A percentile compares a stretch with the other conserved stretches of the same genome.
These are phyloP conservation scores for Chaetomiaceae sp. DNA, from an alignment of 2,329 filamentous ascomycete species.

Conservation along the genomic window DNA sequence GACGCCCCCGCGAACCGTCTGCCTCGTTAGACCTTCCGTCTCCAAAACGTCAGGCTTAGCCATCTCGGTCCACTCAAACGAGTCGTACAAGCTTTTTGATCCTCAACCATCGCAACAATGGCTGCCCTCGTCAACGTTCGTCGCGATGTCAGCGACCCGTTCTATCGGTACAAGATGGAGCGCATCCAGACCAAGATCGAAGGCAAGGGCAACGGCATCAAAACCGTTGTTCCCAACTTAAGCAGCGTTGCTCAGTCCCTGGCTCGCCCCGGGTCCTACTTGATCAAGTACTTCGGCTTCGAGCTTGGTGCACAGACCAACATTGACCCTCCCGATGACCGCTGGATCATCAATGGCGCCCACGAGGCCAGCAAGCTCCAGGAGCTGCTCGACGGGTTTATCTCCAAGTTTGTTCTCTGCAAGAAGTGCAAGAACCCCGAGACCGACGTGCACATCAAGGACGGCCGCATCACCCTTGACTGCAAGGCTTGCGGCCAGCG, in stretches of 20 bases:
- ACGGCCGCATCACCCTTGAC: slow-evolving; percentile 84
- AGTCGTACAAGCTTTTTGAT: slow-evolving; percentile 1
- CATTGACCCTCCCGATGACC: slow-evolving; percentile 92
- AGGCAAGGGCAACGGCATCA: slow-evolving; percentile 99
- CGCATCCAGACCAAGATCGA: slow-evolving; percentile 97
- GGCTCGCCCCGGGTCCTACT: slow-evolving; percentile 83
- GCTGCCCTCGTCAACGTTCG: slow-evolving; percentile 90
- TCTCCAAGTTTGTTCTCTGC: slow-evolving; percentile 97
- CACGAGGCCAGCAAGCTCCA: slow-evolving; percentile 94
- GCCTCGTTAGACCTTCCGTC: slow-evolving; percentile 17
- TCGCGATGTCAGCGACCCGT: slow-evolving; percentile 94
- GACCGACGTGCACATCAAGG: slow-evolving; percentile 93
- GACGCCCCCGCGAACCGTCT: slow-evolving; percentile 24
- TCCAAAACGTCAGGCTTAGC: neutral
- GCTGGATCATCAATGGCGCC: slow-evolving; percentile 99
- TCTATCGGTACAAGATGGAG: slow-evolving; percentile 99
- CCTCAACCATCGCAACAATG: slow-evolving; percentile 61
- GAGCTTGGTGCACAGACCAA: slow-evolving; percentile 98
- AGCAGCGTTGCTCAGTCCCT: slow-evolving; percentile 88
- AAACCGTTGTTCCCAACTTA: slow-evolving; percentile 95
- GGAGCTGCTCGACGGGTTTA: slow-evolving; percentile 97
- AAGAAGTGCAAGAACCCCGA: slow-evolving; percentile 99
- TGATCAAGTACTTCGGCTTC: slow-evolving; percentile 99
- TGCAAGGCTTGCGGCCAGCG: slow-evolving; percentile 98
- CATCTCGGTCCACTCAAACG: slow-evolving; percentile 1